phyloP scores from a whole-genome alignment of 768 basidiomycete species.

The Cystofilobasidium macerans region DNA sequence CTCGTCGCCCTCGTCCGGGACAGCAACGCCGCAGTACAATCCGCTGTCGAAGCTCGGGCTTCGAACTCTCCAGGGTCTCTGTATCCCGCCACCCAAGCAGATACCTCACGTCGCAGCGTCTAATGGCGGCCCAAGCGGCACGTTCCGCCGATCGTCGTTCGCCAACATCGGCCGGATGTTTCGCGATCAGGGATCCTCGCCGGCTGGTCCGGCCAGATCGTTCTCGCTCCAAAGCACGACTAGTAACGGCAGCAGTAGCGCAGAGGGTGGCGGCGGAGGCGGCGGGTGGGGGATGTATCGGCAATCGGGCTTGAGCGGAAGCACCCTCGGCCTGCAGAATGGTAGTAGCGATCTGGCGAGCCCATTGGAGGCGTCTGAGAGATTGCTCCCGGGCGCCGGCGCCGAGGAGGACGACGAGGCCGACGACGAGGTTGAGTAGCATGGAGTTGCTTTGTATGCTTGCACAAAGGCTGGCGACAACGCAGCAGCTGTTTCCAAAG shows the following conservation, averaged over 20 bases:
- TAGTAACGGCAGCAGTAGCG: neutral
- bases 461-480: no score
- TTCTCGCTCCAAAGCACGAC: conserved; percentile 5
- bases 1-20: neutral
- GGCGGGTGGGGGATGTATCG: neutral
- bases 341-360: neutral
- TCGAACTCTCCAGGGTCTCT: neutral
- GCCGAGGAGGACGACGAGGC: neutral
- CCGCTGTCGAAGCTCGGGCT: neutral
- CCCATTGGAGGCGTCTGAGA: neutral
- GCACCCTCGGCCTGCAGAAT: neutral
- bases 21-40: neutral
- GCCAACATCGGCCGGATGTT: neutral
- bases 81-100: neutral
- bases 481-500: no score
- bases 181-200: neutral
- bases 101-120: neutral
- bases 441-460: no score
- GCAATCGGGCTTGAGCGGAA: neutral
- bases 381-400: neutral
- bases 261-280: neutral
- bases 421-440: conserved; percentile 4
- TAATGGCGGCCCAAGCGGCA: neutral
- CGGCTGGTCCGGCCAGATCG: neutral
- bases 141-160: conserved; percentile 2